These are phyloP conservation scores for Hansenula sp. DNA, from an alignment of 1,139 yeast species.

Conservation along the genomic window DNA sequence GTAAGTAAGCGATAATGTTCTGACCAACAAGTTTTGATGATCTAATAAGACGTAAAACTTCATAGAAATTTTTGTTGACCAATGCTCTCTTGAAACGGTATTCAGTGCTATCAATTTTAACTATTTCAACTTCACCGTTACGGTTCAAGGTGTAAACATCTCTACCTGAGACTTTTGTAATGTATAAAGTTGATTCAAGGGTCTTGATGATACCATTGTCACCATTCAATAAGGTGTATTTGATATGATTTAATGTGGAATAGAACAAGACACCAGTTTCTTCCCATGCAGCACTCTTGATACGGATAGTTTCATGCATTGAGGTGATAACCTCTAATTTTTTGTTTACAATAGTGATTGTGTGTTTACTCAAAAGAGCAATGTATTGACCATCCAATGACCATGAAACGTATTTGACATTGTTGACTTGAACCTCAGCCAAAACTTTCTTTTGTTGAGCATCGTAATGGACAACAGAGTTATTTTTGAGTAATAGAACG, in stretches of 20 bases:
- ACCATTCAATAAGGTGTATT: slow-evolving; percentile 89
- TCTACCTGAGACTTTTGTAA: slow-evolving; percentile 66
- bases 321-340: slow-evolving; percentile 76
- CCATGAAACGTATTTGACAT: slow-evolving; percentile 87
- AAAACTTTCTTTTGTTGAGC: slow-evolving; percentile 87
- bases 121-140: slow-evolving; percentile 74
- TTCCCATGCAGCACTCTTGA: slow-evolving; percentile 98
- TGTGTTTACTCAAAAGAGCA: slow-evolving; percentile 89
- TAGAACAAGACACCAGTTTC: slow-evolving; percentile 87
- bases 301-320: slow-evolving; percentile 94
- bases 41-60: slow-evolving; percentile 85
- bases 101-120: slow-evolving; percentile 91
- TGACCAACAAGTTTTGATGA: slow-evolving; percentile 94
- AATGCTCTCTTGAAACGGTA: slow-evolving; percentile 93
- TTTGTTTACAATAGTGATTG: slow-evolving; percentile 81
- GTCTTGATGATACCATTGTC: slow-evolving; percentile 94
- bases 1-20: slow-evolving; percentile 91
- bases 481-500: slow-evolving; percentile 67
- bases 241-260: slow-evolving; percentile 93
- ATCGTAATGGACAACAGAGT: slow-evolving; percentile 77
- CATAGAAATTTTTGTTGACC: slow-evolving; percentile 84
- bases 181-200: slow-evolving; percentile 83
- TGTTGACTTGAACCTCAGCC: slow-evolving; percentile 66
- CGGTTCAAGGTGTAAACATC: slow-evolving; percentile 80
- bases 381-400: slow-evolving; percentile 83